Conservation (phyloP, 371 early-diverging fungal species). For the Syncephalis plumigaleata region DNA sequence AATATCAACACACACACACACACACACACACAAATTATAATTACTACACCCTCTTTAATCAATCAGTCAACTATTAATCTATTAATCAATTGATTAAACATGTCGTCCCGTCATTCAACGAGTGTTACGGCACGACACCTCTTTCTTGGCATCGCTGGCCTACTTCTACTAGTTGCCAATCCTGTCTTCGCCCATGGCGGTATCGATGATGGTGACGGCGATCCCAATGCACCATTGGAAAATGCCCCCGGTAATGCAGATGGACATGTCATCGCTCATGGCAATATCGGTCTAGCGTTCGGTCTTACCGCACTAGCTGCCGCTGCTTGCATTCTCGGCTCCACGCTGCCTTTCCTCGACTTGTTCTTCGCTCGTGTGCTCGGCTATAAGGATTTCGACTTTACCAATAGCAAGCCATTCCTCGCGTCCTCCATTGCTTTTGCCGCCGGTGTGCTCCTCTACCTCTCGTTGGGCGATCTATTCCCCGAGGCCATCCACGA, state of each 20-base stretch:
- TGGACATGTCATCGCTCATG: constrained; percentile 2
- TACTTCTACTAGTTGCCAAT: neutral
- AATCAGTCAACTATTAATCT: no score
- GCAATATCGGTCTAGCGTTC: constrained; percentile 5
- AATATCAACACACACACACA: no score
- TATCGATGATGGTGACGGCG: constrained; percentile 8
- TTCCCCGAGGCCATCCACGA: constrained; percentile 4
- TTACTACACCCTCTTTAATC: no score
- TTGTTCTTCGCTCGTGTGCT: constrained; percentile 1
- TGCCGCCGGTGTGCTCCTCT: constrained; percentile 6
- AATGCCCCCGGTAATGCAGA: constrained; percentile 4
- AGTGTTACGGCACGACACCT: no score
- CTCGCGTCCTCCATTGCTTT: constrained; percentile 6
- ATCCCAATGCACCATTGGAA: constrained; percentile 14
- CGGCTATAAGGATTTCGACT: neutral
- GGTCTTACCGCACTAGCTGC: constrained; percentile 3
- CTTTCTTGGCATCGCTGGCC: no score
- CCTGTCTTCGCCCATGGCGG: constrained; percentile 2
- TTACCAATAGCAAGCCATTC: constrained; percentile 5
- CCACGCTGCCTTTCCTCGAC: constrained; percentile 5
- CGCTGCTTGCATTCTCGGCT: neutral
- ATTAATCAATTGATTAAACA: no score
- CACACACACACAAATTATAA: no score
- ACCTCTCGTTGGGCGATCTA: constrained; percentile 5
- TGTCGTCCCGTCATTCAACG: no score